phyloP scores from a whole-genome alignment of 176 grass and related monocot species.

The Carex cristatella region DNA sequence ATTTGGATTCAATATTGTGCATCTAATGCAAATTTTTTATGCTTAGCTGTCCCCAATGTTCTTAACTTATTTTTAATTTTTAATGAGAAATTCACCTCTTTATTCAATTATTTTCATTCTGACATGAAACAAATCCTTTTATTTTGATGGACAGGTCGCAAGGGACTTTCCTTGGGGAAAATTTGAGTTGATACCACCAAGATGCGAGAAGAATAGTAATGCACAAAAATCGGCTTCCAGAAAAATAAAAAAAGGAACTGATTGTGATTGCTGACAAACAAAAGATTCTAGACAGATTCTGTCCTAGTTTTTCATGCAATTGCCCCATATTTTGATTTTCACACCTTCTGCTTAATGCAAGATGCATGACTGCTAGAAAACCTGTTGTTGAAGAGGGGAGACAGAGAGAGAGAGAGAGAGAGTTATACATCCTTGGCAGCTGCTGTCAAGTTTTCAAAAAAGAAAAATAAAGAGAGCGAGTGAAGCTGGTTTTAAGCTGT shows the following conservation, averaged over 20 bases:
- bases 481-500: no score
- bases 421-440: no score
- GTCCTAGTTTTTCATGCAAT: neutral
- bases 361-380: neutral
- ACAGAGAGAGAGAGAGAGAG: no score
- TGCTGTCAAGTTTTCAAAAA: no score
- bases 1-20: neutral
- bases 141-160: conserved; percentile 41
- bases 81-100: neutral
- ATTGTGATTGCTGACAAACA: neutral
- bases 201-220: conserved; percentile 37
- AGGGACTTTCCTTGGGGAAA: conserved; percentile 63
- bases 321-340: neutral
- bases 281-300: neutral
- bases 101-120: conserved; percentile 10
- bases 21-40: neutral
- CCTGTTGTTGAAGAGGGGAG: no score
- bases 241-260: neutral
- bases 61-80: neutral
- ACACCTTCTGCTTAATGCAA: neutral
- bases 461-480: no score
- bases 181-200: conserved; percentile 77
- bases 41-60: neutral
- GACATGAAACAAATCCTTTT: neutral
- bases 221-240: conserved; percentile 27